Base-by-base conservation (phyloP, 2,329 filamentous ascomycete species). In the Trichoderma semiorbis region DNA sequence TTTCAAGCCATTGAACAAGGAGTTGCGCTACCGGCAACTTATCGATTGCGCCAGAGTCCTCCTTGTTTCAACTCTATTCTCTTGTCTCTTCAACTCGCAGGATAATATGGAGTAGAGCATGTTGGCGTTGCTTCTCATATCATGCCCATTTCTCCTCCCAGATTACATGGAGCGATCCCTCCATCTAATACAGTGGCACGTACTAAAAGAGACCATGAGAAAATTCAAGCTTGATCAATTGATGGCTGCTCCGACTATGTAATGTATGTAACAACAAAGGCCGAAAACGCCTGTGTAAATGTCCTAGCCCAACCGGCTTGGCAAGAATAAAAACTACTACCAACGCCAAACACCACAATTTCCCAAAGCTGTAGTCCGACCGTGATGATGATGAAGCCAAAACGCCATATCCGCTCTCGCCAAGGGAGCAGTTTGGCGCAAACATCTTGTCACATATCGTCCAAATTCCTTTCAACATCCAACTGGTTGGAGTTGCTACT, bases 11-110 rank as follows among this genome's bases (percentile, higher is more conserved):
- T 69, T n/a, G 39, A 57, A 34, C 55, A 43, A 11, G 26, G 21
- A 69, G 53, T 47, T 60, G 34, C 64, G 53, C 64, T 36, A 60
- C 43, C 67, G 50, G 71, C 28, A 60, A 62, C 64, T 69, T 53
- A 69, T 72, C 70, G 64, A 72, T 69, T 61, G 16, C 57, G 36
- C 61, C 69, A 60, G 47, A 28, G 34, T n/a, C 10, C 7, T 18
- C 18, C 26, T n/a, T 24, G 50, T 60, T 66, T 71, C 34, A 24
- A 50, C 61, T 10, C 10, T 24, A n/a, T 16, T 7, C 30, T 3
- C 36, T 7, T 32, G 4, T 30, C 11, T 2, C 21, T 16, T 30
- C 4, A 1, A 47, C 5, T 16, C 11, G 50, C 12, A 43, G 14
- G 32, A 21, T n/a, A 50, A 50, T 50, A 8, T 3, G 7, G 36